phyloP scores from a whole-genome alignment of 139 green algal species.

The Coelastrella sp. region DNA sequence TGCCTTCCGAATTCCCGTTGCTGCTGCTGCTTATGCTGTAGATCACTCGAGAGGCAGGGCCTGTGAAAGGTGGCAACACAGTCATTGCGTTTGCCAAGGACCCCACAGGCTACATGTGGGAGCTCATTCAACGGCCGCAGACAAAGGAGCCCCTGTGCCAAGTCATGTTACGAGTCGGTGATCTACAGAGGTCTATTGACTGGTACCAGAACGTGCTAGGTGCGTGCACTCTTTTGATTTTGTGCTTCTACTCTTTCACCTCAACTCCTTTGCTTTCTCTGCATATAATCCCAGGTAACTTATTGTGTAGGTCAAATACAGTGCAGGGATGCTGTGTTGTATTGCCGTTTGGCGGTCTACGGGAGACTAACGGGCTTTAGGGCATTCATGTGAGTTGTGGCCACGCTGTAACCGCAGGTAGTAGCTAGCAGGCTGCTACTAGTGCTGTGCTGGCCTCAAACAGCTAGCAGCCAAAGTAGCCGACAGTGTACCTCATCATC shows the following conservation, averaged over 20 bases:
- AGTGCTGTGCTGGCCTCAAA: no score
- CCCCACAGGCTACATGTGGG: conserved; percentile 91
- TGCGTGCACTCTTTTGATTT: neutral
- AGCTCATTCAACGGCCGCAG: conserved; percentile 81
- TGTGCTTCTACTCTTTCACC: neutral
- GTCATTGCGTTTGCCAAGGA: conserved; percentile 95
- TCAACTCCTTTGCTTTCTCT: neutral
- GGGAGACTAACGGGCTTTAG: no score
- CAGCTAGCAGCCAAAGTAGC: no score
- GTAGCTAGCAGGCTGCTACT: no score
- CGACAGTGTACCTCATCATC: no score
- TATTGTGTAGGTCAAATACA: no score
- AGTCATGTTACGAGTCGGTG: conserved; percentile 93
- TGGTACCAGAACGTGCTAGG: conserved; percentile 84
- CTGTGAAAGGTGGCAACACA: conserved; percentile 91
- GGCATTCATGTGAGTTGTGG: no score
- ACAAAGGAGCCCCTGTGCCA: conserved; percentile 83
- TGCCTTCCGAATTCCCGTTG: neutral
- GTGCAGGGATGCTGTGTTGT: no score
- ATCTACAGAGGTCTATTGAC: conserved; percentile 87
- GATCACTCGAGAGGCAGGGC: conserved; percentile 87
- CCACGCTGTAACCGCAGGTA: no score
- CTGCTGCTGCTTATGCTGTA: conserved; percentile 43
- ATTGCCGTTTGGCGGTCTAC: no score
- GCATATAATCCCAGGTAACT: no score